These are phyloP conservation scores for Sonneratia alba DNA, from an alignment of 345 rosid species.

Conservation along the genomic window DNA sequence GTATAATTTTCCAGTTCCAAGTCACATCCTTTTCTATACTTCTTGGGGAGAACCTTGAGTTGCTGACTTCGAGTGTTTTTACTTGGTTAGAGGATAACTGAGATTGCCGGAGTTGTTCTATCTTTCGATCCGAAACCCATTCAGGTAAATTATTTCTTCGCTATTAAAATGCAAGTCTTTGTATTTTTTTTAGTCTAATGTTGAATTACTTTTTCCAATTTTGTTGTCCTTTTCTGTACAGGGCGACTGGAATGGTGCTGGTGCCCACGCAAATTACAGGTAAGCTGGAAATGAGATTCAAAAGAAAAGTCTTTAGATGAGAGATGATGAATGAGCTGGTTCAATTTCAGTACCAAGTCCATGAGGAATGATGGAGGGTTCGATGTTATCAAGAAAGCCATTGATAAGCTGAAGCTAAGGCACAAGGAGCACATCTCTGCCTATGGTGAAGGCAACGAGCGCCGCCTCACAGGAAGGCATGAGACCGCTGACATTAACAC, in stretches of 20 bases:
- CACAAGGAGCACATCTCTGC: constrained; percentile 90
- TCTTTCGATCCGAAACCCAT: constrained; percentile 91
- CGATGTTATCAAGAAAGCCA: constrained; percentile 69
- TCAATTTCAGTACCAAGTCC: constrained; percentile 53
- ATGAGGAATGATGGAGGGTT: constrained; percentile 76
- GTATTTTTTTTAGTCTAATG: not conserved
- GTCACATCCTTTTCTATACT: not conserved
- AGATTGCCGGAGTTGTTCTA: constrained; percentile 83
- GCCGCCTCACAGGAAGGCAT: constrained; percentile 78
- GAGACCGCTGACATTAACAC: constrained; percentile 82
- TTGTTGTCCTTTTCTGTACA: constrained; percentile 5
- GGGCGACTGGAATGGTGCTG: constrained; percentile 97
- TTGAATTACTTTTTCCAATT: not conserved
- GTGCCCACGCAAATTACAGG: constrained; percentile 95
- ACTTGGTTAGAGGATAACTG: constrained; percentile 75
- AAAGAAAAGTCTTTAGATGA: not conserved
- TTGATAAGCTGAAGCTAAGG: constrained; percentile 62
- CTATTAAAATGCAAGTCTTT: too few relatives aligned
- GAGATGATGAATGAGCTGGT: not conserved
- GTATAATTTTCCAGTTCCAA: constrained; percentile 18
- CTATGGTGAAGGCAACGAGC: constrained; percentile 90
- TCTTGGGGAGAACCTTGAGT: not conserved
- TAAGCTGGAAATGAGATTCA: constrained; percentile 6
- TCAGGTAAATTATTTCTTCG: constrained; percentile 21
- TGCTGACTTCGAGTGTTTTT: not conserved